A percentile compares a stretch with the other conserved stretches of the same genome.
These are phyloP conservation scores for Saccharomyces hybrid DNA, from an alignment of 1,139 yeast genomes.

Conservation along the genomic window DNA sequence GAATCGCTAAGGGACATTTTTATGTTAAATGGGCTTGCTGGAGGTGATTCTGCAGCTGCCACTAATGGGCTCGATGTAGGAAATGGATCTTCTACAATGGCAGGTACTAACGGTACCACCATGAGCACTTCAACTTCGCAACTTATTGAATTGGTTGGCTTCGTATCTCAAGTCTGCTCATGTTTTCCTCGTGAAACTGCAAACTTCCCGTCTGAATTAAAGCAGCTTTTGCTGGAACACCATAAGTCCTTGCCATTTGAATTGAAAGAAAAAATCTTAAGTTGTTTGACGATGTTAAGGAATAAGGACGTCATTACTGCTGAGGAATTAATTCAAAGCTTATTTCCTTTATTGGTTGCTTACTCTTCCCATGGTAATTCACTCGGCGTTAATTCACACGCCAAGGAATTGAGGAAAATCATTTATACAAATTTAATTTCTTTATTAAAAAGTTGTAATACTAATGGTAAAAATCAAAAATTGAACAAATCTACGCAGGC, in stretches of 20 bases:
- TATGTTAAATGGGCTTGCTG: conserved; percentile 34
- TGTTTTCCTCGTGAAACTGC: conserved; percentile 88
- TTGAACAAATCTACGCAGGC: conserved; percentile 89
- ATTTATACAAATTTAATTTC: conserved; percentile 73
- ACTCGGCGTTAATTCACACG: conserved; percentile 51
- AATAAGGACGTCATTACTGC: conserved; percentile 78
- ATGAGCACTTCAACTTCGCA: conserved; percentile 51
- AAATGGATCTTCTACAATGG: conserved; percentile 16
- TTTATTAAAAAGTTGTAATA: conserved; percentile 71
- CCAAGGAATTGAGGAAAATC: conserved; percentile 75
- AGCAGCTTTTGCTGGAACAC: conserved; percentile 57
- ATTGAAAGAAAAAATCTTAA: conserved; percentile 84
- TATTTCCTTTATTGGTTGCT: conserved; percentile 69
- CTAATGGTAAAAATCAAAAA: conserved; percentile 73
- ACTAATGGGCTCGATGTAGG: conserved; percentile 16
- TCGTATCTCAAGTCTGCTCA: conserved; percentile 82
- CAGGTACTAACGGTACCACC: conserved; percentile 11
- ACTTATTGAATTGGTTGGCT: conserved; percentile 79
- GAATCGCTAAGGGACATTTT: conserved; percentile 84
- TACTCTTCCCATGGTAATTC: conserved; percentile 44
- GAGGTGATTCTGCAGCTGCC: conserved; percentile 9
- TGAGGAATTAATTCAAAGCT: conserved; percentile 72
- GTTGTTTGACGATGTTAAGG: conserved; percentile 80
- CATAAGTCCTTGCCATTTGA: conserved; percentile 80
- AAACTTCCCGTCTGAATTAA: conserved; percentile 74